Base-by-base conservation (phyloP, 768 basidiomycete species). In the Austroboletus eburneus region DNA sequence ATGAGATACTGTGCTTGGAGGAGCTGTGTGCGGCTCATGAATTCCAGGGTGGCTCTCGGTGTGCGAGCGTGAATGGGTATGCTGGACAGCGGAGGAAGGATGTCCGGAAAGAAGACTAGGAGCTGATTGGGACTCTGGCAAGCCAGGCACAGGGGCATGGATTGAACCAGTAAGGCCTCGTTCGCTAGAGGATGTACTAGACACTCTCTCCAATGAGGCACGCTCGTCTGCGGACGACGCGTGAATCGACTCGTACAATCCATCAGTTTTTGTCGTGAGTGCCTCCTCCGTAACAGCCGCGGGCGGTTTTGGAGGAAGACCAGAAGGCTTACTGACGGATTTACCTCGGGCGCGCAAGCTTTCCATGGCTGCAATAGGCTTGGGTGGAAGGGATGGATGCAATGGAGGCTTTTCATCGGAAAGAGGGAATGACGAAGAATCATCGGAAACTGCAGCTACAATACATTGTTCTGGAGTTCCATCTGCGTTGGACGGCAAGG, bases 11-110 rank as follows among this genome's bases (percentile, higher is more conserved):
- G 47, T 27, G 37, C 45, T 55, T 25, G 57, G 49, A 39, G 66
- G 61, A 34, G 59, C 42, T 35, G 64, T 56, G 49, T 54, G 55
- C 35, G 56, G 49, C 57, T 70, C 54, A 54, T 64, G 58, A 53
- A 61, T 45, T 54, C 46, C 63, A 44, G 68, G 64, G 16, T 77
- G 71, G 14, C 79, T 79, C 46, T 79, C 69, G 14, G 82, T 81
- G 39, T 79, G 79, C 29, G 81, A 74, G 14, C 83, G 77, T 8
- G 65, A 70, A 52, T 86, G 82, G 21, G 65, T 55, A 22, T 54
- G 69, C 34, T 62, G 48, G 23, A 52, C 41, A 12, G 62, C 43
- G 33, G 65, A 43, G 21, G 62, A 39, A 48, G 61, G 20, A 22
- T 70, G 58, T 51, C 61, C 62, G 13, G 77, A 69, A 17, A 62